Conservation (phyloP, 2,329 filamentous ascomycete species). For the Parastagonospora nodorum region DNA sequence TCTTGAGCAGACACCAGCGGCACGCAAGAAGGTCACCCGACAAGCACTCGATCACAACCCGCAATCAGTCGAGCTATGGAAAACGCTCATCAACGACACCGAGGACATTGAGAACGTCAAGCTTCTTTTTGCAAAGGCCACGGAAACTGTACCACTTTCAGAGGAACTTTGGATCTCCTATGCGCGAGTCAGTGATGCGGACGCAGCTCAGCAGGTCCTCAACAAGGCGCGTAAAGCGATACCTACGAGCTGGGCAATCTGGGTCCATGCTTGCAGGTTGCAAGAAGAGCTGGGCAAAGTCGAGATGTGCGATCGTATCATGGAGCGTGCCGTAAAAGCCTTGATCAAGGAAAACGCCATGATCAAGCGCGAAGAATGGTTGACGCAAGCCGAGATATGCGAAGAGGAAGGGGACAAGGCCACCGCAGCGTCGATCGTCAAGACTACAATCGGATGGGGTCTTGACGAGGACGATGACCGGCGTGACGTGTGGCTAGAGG, state of each 20-base stretch:
- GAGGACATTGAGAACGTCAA: conserved; percentile 87
- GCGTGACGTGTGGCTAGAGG: conserved; percentile 94
- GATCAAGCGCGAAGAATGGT: conserved; percentile 97
- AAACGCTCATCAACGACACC: conserved; percentile 93
- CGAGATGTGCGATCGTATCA: conserved; percentile 77
- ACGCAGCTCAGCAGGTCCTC: conserved; percentile 91
- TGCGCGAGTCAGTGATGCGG: conserved; percentile 83
- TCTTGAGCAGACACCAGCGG: conserved; percentile 78
- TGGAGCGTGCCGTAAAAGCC: conserved; percentile 90
- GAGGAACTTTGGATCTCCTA: conserved; percentile 95
- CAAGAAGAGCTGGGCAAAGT: conserved; percentile 88
- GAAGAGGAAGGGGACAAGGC: conserved; percentile 87
- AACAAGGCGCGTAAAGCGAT: conserved; percentile 94
- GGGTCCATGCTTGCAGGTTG: conserved; percentile 90
- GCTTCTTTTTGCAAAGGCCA: conserved; percentile 89
- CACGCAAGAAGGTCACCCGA: conserved; percentile 90
- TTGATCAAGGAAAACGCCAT: conserved; percentile 91
- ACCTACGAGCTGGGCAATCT: conserved; percentile 91
- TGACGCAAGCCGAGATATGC: conserved; percentile 89
- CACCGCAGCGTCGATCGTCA: conserved; percentile 88
- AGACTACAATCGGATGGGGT: conserved; percentile 89
- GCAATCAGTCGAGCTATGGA: conserved; percentile 96
- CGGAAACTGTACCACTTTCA: conserved; percentile 90
- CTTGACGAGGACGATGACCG: conserved; percentile 96
- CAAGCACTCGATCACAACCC: conserved; percentile 92